Base-by-base conservation (phyloP, 1,284 basidiomycete genomes). In the Heliocybe sulcata region DNA sequence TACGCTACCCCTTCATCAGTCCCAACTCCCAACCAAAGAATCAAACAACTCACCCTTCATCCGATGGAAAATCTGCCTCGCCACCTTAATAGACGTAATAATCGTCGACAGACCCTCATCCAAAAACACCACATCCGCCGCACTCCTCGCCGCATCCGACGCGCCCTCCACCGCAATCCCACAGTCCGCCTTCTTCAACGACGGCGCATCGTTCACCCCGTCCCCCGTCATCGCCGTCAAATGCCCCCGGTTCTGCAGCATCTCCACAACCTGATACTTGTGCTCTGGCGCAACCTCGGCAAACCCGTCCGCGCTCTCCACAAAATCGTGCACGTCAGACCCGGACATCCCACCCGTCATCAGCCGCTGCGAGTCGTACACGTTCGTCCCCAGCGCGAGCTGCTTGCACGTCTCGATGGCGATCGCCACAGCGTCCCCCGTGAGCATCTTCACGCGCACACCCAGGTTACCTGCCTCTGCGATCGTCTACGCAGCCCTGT, bases 231-330 rank as follows among this genome's bases (percentile, higher is more conserved):
- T 80, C 55, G 77, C 79, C 29, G 75, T 76, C 58, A 81, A 64
- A 67, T 80, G 78, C 11, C n/a, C n/a, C n/a, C n/a, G 72, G 63
- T 76, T 68, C 63, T 79, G 77, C 45, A 80, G 69, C 61, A 80
- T 74, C 59, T 73, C 70, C 60, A 80, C 77, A 59, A 80, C 77
- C 63, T 77, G 75, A 57, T 70, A 67, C 55, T 57, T 59, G 56
- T 81, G 77, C 65, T 80, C 79, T 19, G 79, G 79, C 64, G 77
- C 77, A 51, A 81, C 79, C n/a, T 80, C 79, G 16, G 77, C 79
- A 66, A 81, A 80, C 54, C 79, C 79, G 61, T 80, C 79, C 35
- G 79, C 79, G 56, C 73, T 75, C 68, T 80, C 77, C 55, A 80
- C 73, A 56, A 80, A 79, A 52, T 72, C 63, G n/a, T n/a, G n/a